Conservation (phyloP, 1,284 basidiomycete species). For the Boletellus deceptivus region DNA sequence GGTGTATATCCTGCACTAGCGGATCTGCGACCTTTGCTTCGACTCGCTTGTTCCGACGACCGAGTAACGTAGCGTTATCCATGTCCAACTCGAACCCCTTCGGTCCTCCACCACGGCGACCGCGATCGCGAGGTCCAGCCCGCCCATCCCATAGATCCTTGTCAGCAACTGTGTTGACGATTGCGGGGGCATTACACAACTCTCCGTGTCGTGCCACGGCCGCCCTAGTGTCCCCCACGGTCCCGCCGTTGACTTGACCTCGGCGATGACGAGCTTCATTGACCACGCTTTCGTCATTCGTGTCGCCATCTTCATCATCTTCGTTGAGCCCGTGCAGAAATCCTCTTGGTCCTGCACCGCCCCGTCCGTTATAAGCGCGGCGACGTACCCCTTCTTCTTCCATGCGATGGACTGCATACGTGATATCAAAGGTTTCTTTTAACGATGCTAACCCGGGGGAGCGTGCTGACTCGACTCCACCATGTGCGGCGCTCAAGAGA, state of each 20-base stretch:
- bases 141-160: conserved; percentile 55
- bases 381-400: conserved; percentile 94
- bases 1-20: conserved; percentile 33
- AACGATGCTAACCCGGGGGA: conserved; percentile 90
- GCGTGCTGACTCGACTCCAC: conserved; percentile 69
- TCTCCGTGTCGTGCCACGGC: conserved; percentile 39
- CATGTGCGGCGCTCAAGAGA: conserved; percentile 77
- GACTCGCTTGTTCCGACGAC: conserved; percentile 55
- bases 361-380: conserved; percentile 74
- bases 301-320: conserved; percentile 67
- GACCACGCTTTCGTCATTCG: conserved; percentile 48
- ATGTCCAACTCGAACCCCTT: conserved; percentile 79
- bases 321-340: conserved; percentile 90
- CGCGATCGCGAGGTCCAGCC: conserved; percentile 72
- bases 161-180: conserved; percentile 24
- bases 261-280: conserved; percentile 50
- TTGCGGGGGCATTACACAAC: conserved; percentile 24
- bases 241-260: conserved; percentile 36
- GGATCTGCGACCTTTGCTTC: conserved; percentile 38
- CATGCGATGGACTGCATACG: conserved; percentile 98
- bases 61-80: conserved; percentile 80
- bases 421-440: conserved; percentile 99
- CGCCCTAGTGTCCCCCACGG: conserved; percentile 35
- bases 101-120: conserved; percentile 32
- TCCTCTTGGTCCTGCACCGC: conserved; percentile 76